Evolutionary conservation across 768 basidiomycete genomes (phyloP).

Genomic region (Termitomyces sp.): DNA sequence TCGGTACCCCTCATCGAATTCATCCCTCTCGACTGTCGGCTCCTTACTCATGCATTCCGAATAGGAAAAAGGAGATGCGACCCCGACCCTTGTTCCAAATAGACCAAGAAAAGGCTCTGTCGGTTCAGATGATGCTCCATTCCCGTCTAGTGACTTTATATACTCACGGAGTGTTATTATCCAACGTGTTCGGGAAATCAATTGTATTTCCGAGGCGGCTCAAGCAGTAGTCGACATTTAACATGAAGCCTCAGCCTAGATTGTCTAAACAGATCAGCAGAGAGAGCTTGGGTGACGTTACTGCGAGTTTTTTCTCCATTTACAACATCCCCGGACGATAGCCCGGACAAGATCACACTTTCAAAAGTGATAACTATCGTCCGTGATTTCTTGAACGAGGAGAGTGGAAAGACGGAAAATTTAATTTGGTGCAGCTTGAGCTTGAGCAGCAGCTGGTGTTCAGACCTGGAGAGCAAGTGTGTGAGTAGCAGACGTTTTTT

Average conservation of each 20-base stretch:
- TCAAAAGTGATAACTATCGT: constrained; percentile 74
- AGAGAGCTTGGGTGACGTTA: constrained; percentile 76
- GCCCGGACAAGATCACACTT: constrained; percentile 73
- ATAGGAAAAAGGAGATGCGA: constrained; percentile 27
- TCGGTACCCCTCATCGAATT: constrained; percentile 8
- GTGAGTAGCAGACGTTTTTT: constrained; percentile 35
- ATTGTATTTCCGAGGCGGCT: constrained; percentile 88
- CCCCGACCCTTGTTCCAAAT: constrained; percentile 20
- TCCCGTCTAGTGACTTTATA: constrained; percentile 92
- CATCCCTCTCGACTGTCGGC: no score
- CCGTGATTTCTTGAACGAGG: constrained; percentile 84
- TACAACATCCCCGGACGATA: constrained; percentile 61
- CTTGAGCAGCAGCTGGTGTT: constrained; percentile 90
- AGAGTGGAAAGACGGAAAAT: constrained; percentile 95
- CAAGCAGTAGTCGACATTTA: constrained; percentile 90
- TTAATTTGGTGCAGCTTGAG: constrained; percentile 90
- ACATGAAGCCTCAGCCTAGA: constrained; percentile 91
- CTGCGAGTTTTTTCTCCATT: constrained; percentile 41
- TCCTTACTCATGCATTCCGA: not conserved
- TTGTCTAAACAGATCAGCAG: constrained; percentile 78
- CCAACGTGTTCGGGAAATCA: constrained; percentile 92
- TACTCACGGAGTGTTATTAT: constrained; percentile 96
- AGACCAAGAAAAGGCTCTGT: constrained; percentile 36
- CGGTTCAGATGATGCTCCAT: constrained; percentile 53
- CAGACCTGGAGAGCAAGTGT: constrained; percentile 84